A percentile compares a stretch with the other conserved stretches of the same genome.
Conservation (phyloP, 148 eudicot species). For the Cornus kousa region DNA sequence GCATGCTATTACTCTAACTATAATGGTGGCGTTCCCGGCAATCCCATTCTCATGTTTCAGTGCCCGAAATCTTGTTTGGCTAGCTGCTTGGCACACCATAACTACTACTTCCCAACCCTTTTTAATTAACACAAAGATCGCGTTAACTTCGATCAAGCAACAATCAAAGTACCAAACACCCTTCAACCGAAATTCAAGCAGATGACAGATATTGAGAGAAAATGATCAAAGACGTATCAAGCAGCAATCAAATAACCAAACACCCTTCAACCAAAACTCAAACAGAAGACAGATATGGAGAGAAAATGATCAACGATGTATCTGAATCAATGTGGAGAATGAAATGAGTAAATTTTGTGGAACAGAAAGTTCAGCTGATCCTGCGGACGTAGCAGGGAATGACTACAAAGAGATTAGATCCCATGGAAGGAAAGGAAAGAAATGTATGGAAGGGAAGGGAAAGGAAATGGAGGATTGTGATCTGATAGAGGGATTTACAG, state of each 20-base stretch:
- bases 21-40: constrained; percentile 80
- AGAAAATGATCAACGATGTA: neutral
- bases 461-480: neutral
- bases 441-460: neutral
- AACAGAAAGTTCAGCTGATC: constrained; percentile 63
- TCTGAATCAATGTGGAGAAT: neutral
- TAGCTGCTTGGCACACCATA: constrained; percentile 99
- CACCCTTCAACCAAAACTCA: constrained; percentile 14
- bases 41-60: constrained; percentile 87
- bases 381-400: constrained; percentile 68
- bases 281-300: neutral
- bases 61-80: constrained; percentile 91
- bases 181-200: constrained; percentile 3
- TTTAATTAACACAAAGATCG: constrained; percentile 14
- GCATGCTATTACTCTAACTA: constrained; percentile 94
- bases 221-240: neutral
- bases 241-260: neutral
- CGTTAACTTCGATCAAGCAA: constrained; percentile 8
- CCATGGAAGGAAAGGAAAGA: constrained; percentile 45
- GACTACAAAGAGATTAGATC: constrained; percentile 69
- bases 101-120: constrained; percentile 51
- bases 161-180: neutral
- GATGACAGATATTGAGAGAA: neutral
- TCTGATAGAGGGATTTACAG: constrained; percentile 36
- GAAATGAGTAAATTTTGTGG: neutral